Evolutionary conservation across 2,329 filamentous ascomycete genomes (phyloP).

Genomic region (Colletotrichum australisinense): DNA sequence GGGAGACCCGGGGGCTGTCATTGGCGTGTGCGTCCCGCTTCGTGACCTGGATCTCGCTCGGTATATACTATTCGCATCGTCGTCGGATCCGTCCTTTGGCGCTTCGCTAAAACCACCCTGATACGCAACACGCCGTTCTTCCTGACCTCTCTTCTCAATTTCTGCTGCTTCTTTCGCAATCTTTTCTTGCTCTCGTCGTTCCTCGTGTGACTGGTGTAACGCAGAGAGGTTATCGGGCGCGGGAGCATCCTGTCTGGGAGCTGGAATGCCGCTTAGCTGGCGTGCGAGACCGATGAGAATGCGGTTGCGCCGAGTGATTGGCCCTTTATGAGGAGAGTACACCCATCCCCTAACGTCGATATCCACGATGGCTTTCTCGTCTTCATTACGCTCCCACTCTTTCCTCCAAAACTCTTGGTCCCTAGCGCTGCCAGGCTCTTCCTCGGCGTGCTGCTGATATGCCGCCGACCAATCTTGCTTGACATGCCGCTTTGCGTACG

Average conservation of each 20-base stretch:
- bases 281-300: slow-evolving; percentile 88
- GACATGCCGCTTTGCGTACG: slow-evolving; percentile 83
- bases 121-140: slow-evolving; percentile 77
- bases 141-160: slow-evolving; percentile 78
- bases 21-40: slow-evolving; percentile 49
- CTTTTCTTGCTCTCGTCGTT: slow-evolving; percentile 68
- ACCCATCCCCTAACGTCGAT: slow-evolving; percentile 97
- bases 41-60: slow-evolving; percentile 40
- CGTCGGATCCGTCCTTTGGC: slow-evolving; percentile 60
- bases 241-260: slow-evolving; percentile 59
- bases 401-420: slow-evolving; percentile 81
- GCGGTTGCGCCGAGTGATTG: slow-evolving; percentile 87
- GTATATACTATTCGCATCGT: slow-evolving; percentile 47
- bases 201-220: slow-evolving; percentile 57
- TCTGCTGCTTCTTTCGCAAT: slow-evolving; percentile 81
- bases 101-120: slow-evolving; percentile 80
- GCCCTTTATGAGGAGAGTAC: slow-evolving; percentile 86
- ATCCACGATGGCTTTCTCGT: slow-evolving; percentile 88
- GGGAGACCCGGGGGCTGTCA: slow-evolving; percentile 57
- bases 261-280: slow-evolving; percentile 87
- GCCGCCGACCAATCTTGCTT: slow-evolving; percentile 55
- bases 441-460: slow-evolving; percentile 46
- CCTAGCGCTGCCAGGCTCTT: slow-evolving; percentile 54
- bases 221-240: slow-evolving; percentile 35
- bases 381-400: slow-evolving; percentile 83